phyloP scores from a whole-genome alignment of 2,329 filamentous ascomycete species.

The Paecilomyces niveus region DNA sequence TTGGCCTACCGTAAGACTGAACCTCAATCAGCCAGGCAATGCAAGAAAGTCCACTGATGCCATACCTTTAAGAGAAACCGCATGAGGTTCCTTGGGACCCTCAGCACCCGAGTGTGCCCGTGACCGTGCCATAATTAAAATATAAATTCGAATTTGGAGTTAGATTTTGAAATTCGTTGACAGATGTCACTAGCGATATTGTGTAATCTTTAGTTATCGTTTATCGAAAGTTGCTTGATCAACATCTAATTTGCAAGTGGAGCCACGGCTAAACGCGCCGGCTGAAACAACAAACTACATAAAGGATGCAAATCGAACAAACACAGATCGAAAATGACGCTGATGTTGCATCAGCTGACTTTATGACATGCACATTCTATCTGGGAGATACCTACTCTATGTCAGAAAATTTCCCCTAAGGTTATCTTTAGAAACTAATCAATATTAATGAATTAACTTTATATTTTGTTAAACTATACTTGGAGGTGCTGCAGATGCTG shows the following conservation, averaged over 20 bases:
- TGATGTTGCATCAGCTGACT: too few relatives aligned
- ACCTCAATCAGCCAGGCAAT: slow-evolving; percentile 14
- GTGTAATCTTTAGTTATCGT: background rate
- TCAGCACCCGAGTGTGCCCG: slow-evolving; percentile 37
- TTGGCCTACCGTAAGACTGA: slow-evolving; percentile 32
- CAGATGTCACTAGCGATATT: background rate
- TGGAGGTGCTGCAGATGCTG: too few relatives aligned
- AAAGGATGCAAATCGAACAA: background rate
- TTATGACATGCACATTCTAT: too few relatives aligned
- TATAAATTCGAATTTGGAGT: background rate
- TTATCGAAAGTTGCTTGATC: background rate
- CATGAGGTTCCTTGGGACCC: slow-evolving; percentile 63
- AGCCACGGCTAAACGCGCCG: background rate
- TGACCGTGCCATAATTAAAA: slow-evolving; percentile 32
- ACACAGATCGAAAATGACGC: background rate
- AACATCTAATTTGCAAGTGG: background rate
- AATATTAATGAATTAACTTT: too few relatives aligned
- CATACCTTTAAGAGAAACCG: slow-evolving; percentile 65
- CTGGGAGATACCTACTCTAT: too few relatives aligned
- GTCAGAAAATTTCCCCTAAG: too few relatives aligned
- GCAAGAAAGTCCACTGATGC: slow-evolving; percentile 2
- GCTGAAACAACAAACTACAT: background rate
- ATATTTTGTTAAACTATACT: too few relatives aligned
- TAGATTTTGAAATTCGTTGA: background rate
- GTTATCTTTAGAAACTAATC: too few relatives aligned